Evolutionary conservation across 2,329 filamentous ascomycete species (phyloP), one percentile per base, ranked within the genome.

Genomic region (Phialemoniopsis sp.): DNA sequence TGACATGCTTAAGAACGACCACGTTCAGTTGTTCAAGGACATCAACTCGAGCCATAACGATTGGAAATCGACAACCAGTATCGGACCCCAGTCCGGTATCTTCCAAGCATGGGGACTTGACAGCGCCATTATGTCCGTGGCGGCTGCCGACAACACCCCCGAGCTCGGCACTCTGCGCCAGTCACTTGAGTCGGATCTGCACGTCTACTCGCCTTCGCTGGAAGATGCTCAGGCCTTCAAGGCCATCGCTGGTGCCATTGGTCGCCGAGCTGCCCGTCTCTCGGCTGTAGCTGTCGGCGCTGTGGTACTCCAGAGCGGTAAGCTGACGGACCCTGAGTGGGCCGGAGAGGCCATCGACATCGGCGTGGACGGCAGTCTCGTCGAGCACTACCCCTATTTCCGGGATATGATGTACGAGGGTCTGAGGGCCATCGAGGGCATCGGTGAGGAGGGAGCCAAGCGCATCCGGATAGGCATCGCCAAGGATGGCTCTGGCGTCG

Each of bases 351-450:
- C 93, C 18, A 70, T 85, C 40, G 93, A 98, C 57, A 80, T 98
- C 52, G 93, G 93, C 53, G 91, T 97, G 3, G 93, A 98, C 58
- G 93, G 93, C 48, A 90, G 85, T 57, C 70, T 98, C 38, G 89
- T 97, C 3, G 93, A 97, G 64, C 93, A 95, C 67, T 97, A 97
- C 63, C 93, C 93, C 8, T 83, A 82, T 56, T 98, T 96, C 66
- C 82, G 93, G 48, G 83, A 86, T 41, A 86, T 93, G 70, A 85
- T 97, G 46, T 79, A 90, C 46, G 87, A 95, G 57, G 87, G 87
- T 7, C 72, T 97, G 43, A 70, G 81, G 36, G 80, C 79, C 40
- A 80, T 95, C 38, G 76, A 88, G 13, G 80, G 85, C 45, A 86
- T 97, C 52, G 91, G 91, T 5, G 67, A 72, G 34, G 70, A 76